Evolutionary conservation across 164 flowering plant species (phyloP).

Genomic region (Vitis riparia): DNA sequence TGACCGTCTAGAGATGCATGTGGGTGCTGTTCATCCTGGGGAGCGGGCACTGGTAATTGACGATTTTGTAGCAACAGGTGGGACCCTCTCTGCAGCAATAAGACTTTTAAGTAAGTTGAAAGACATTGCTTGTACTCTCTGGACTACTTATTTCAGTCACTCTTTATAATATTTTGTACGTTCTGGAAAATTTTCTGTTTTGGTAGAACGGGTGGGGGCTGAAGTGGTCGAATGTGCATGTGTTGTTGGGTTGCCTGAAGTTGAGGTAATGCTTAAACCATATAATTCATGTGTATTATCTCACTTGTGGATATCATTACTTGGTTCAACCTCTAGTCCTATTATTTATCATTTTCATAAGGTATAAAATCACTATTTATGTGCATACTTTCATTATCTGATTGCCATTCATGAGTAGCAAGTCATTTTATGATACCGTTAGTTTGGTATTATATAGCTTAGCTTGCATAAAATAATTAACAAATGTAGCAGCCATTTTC

Average conservation of each 20-base stretch:
- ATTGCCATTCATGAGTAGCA: no score
- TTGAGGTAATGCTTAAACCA: slow-evolving; percentile 45
- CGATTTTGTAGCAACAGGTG: slow-evolving; percentile 96
- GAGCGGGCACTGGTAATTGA: slow-evolving; percentile 81
- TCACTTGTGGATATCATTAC: not conserved
- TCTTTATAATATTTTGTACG: not conserved
- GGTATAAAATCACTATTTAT: no score
- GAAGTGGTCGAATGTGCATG: slow-evolving; percentile 95
- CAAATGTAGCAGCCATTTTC: not conserved
- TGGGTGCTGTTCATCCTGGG: slow-evolving; percentile 78
- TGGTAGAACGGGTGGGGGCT: slow-evolving; percentile 75
- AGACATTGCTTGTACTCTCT: not conserved
- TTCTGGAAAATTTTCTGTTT: slow-evolving; percentile 1
- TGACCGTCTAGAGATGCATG: slow-evolving; percentile 89
- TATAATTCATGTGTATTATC: not conserved
- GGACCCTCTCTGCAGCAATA: slow-evolving; percentile 85
- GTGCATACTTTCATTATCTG: no score
- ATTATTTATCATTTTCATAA: no score
- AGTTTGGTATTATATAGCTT: no score
- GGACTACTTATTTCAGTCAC: not conserved
- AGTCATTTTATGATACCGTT: no score
- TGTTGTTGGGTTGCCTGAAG: slow-evolving; percentile 77
- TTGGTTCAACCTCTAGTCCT: no score
- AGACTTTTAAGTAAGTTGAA: slow-evolving; percentile 62
- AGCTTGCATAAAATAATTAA: no score